phyloP scores from a whole-genome alignment of 2,329 filamentous ascomycete species.

The Fusarium proliferatum region DNA sequence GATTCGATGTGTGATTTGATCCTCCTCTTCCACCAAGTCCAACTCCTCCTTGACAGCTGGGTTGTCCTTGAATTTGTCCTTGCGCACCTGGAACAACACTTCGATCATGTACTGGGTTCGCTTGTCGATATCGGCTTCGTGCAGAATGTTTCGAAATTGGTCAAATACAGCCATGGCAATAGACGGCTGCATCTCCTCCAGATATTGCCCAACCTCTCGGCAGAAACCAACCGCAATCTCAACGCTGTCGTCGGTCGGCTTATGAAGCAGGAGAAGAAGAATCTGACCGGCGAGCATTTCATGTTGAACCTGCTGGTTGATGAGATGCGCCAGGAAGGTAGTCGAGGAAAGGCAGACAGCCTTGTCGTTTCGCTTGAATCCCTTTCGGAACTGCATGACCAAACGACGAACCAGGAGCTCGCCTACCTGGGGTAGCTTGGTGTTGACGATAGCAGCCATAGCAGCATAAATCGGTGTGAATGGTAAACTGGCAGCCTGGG shows the following conservation, averaged over 20 bases:
- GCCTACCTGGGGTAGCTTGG: slow-evolving; percentile 93
- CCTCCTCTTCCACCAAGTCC: slow-evolving; percentile 95
- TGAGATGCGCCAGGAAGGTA: slow-evolving; percentile 93
- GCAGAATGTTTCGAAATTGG: slow-evolving; percentile 92
- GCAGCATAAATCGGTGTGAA: slow-evolving; percentile 97
- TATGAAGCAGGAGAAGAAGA: slow-evolving; percentile 88
- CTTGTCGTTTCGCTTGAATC: slow-evolving; percentile 96
- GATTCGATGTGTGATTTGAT: slow-evolving; percentile 92
- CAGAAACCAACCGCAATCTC: slow-evolving; percentile 96
- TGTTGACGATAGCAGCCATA: slow-evolving; percentile 97
- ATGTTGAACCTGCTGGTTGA: slow-evolving; percentile 95
- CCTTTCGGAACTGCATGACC: slow-evolving; percentile 93
- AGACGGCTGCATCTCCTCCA: slow-evolving; percentile 93
- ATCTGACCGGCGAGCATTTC: slow-evolving; percentile 96
- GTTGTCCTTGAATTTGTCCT: slow-evolving; percentile 97
- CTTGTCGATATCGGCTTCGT: slow-evolving; percentile 97
- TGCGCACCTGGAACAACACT: slow-evolving; percentile 94
- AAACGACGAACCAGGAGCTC: slow-evolving; percentile 88
- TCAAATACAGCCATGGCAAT: slow-evolving; percentile 94
- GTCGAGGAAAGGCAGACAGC: slow-evolving; percentile 92
- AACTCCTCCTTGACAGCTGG: slow-evolving; percentile 90
- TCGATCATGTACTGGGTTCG: slow-evolving; percentile 99
- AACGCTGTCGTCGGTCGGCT: slow-evolving; percentile 96
- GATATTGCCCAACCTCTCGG: slow-evolving; percentile 89
- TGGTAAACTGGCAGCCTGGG: slow-evolving; percentile 92